Evolutionary conservation across 2,329 filamentous ascomycete genomes (phyloP).

Genomic region (Xylariaceae sp.): DNA sequence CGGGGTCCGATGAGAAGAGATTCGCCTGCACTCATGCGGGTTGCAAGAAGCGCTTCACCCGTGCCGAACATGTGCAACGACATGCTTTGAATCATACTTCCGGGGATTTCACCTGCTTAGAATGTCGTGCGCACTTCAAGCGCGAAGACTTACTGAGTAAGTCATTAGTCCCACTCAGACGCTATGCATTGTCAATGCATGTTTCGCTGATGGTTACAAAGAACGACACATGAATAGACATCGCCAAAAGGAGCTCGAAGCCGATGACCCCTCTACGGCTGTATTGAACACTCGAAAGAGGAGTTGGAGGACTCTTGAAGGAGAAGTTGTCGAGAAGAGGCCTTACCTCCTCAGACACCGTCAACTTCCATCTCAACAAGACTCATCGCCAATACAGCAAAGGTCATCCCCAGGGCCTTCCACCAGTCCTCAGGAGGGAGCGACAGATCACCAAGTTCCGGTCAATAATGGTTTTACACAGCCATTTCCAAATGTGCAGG

Average conservation of each 20-base stretch:
- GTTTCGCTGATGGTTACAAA: constrained; percentile 27
- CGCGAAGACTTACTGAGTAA: constrained; percentile 55
- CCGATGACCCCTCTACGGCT: constrained; percentile 47
- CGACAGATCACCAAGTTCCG: no score
- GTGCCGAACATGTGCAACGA: constrained; percentile 55
- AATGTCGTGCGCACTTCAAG: constrained; percentile 59
- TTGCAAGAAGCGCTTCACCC: constrained; percentile 52
- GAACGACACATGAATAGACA: constrained; percentile 55
- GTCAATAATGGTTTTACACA: no score
- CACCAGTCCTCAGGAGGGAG: not conserved
- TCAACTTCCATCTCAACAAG: not conserved
- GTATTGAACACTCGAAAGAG: constrained; percentile 52
- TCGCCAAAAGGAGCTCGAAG: constrained; percentile 52
- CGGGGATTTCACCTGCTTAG: constrained; percentile 51
- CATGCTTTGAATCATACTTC: constrained; percentile 55
- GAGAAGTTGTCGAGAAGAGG: constrained; percentile 46
- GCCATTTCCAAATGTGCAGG: not conserved
- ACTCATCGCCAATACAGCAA: constrained; percentile 7
- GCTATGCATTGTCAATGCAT: not conserved
- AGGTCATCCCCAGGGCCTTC: constrained; percentile 13
- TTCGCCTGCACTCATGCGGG: constrained; percentile 39
- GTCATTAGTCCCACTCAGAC: constrained; percentile 11
- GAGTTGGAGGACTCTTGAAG: constrained; percentile 51
- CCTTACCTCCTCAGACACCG: constrained; percentile 13
- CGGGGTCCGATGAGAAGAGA: constrained; percentile 4